phyloP scores from a whole-genome alignment of 805 yeast genomes.

The Jamesozyma lodderae region DNA sequence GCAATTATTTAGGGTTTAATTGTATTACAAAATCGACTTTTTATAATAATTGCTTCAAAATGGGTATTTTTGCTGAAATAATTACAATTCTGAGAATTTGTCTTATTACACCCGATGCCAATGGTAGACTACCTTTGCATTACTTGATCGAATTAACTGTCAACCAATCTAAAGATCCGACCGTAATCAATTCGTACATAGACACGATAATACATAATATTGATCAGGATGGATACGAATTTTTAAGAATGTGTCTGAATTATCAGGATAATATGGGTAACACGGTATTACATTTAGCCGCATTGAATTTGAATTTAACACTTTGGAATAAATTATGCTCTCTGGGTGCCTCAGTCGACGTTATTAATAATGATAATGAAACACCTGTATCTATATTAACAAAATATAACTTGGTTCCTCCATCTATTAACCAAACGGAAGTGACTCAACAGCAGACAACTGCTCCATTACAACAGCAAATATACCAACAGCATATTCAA shows the following conservation, averaged over 20 bases:
- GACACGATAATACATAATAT: conserved; percentile 39
- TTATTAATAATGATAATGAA: conserved; percentile 24
- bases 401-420: conserved; percentile 22
- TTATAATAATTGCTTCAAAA: conserved; percentile 64
- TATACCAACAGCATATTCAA: conserved; percentile 3
- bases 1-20: conserved; percentile 54
- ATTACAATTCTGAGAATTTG: conserved; percentile 56
- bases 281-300: conserved; percentile 76
- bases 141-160: conserved; percentile 50
- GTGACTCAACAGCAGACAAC: neutral
- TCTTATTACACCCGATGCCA: conserved; percentile 60
- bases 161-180: conserved; percentile 38
- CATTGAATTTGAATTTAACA: conserved; percentile 27
- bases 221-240: conserved; percentile 31
- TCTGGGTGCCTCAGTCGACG: conserved; percentile 27
- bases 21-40: conserved; percentile 59
- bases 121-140: conserved; percentile 67
- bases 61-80: conserved; percentile 41
- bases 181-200: conserved; percentile 47
- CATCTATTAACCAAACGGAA: conserved; percentile 6
- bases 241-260: conserved; percentile 53
- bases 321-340: conserved; percentile 26
- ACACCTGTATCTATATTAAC: conserved; percentile 25
- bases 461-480: conserved; percentile 1
- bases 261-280: conserved; percentile 79